Base-by-base conservation (phyloP, 345 rosid genomes). In the Heritiera fomes region DNA sequence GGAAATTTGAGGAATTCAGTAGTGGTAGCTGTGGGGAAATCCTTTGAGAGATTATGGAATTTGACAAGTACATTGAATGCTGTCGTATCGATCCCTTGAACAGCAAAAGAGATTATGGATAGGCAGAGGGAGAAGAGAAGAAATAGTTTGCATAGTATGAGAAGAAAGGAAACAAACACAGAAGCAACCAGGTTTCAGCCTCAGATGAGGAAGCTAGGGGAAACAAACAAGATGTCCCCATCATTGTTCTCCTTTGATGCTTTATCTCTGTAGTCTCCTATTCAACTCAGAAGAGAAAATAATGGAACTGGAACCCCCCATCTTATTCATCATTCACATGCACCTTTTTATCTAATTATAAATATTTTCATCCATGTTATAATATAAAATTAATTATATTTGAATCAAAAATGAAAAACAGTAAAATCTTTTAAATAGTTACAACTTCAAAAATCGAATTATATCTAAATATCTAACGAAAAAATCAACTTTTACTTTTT, bases 11-110 rank as follows among this genome's bases (percentile, higher is more conserved):
- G 61, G 8, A 7, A 56, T 18, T 50, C 55, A 12, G 17, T 50
- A 8, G 10, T 11, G 18, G 56, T 52, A 14, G 56, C 56, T 14
- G 56, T 52, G 56, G 56, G 56, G 18, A 52, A 53, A 53, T 53
- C 58, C 15, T 43, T 7, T 43, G 45, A 43, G 45, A 52, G 15
- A 23, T 23, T 23, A 23, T 23, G 28, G 28, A 23, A 23, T 0
- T 23, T 23, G 28, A 23, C 38, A 34, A 34, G 38, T 46, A 9
- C 55, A 50, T 13, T 23, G 58, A 64, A 75, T 76, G 66, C 52
- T 73, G 82, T 78, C 78, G 75, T 59, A 50, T 50, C 13, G 55
- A 61, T 80, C 85, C 46, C 50, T 40, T 15, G 8, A 75, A 71
- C 75, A 68, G 76, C 15, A 23, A 40, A 41, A 46, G 30, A 67